Evolutionary conservation across 2,329 filamentous ascomycete genomes (phyloP), one percentile per base, ranked within the genome.

Genomic region (Apiospora koreana): DNA sequence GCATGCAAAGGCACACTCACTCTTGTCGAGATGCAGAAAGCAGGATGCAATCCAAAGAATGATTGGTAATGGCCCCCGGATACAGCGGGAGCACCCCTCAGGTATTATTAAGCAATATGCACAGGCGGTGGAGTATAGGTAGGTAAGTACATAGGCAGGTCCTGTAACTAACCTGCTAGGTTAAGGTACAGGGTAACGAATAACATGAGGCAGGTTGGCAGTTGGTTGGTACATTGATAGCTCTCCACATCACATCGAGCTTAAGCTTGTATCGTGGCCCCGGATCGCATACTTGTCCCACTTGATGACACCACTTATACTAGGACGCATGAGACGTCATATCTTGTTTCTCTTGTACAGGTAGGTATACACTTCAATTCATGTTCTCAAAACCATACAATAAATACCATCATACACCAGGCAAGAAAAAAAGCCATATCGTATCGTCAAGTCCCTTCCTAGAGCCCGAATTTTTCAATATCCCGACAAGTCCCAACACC

Each of bases 381-480:
- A 62, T 62, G 54, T 62, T 21, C 43, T 46, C 43, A 7, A 62
- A 62, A 18, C 21, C 50, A 21, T 38, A 62, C 1, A 38, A 38
- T 16, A 28, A 28, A 14, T 38, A n/a, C 31, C 54, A 62, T 62
- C 54, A 62, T 62, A 62, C 54, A 62, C n/a, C n/a, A n/a, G n/a
- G n/a, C 18, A 28, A 31, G 54, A 28, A 62, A 38, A 18, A 62
- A 8, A 12, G 54, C 54, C 54, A 14, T 62, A 62, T 38, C 54
- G 28, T 62, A 62, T 62, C 54, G 54, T 62, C 54, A 62, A 62
- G 54, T 62, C 50, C 50, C 50, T 58, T 62, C 54, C 54, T 62
- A 38, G 54, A 62, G 54, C 54, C 54, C 54, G 54, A 62, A n/a
- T 62, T 23, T 62, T 62, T 62, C 31, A 62, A 62, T 62, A n/a